Base-by-base conservation (phyloP, 345 rosid genomes). In the Limnanthes douglasii region DNA sequence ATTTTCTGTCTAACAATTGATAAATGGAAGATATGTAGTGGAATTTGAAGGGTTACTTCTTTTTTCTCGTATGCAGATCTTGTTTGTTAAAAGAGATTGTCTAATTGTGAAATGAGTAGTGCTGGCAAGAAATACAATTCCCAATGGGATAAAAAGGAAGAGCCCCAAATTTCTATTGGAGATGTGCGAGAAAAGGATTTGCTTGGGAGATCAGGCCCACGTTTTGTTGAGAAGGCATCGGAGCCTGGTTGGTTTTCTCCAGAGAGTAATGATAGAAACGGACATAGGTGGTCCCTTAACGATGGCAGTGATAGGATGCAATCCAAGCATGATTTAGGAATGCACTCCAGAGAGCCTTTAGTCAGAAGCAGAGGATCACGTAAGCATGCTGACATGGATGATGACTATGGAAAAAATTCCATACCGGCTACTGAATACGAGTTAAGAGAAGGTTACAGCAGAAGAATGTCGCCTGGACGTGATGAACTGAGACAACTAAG, bases 71-170 rank as follows among this genome's bases (percentile, higher is more conserved):
- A n/a, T n/a, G n/a, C n/a, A n/a, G n/a, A n/a, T n/a, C n/a, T n/a
- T n/a, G n/a, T n/a, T n/a, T n/a, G n/a, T n/a, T n/a, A n/a, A n/a
- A n/a, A n/a, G n/a, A n/a, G n/a, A n/a, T n/a, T n/a, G n/a, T n/a
- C n/a, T n/a, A n/a, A n/a, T n/a, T n/a, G 9, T 24, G 50, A 45
- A 32, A 88, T 74, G 93, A 72, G 86, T 37, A 64, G 72, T 18
- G 47, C 66, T 34, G 65, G 68, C 49, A 60, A 73, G 54, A 76
- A 66, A 57, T 75, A 65, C 19, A 51, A 29, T 61, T 79, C 95
- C 10, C 73, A 84, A 40, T 84, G 95, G 95, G 93, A 88, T 68
- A 37, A 61, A 43, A 69, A 67, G 42, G 93, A 74, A 51, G 93
- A 66, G 23, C 53, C 64, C 45, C 71, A 43, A 11, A 44, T 46